These are phyloP conservation scores for Ustilago cynodontis DNA, from an alignment of 1,284 basidiomycete species.

Conservation along the genomic window DNA sequence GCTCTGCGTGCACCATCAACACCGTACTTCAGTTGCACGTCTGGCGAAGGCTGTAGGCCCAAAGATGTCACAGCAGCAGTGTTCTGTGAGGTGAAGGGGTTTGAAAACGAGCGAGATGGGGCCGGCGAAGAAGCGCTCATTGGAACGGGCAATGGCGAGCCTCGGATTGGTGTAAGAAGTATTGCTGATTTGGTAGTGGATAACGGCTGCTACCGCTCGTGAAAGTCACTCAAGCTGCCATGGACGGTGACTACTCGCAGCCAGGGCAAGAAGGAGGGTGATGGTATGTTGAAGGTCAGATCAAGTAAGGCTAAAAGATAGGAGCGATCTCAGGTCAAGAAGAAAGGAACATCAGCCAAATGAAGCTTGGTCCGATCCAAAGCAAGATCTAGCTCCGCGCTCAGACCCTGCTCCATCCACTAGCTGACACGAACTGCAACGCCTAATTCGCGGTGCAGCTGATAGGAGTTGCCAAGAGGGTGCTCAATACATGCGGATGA, in stretches of 20 bases:
- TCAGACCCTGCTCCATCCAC: not conserved
- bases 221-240: no score
- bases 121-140: not conserved
- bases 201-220: no score
- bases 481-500: not conserved
- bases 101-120: slow-evolving; percentile 1
- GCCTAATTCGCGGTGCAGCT: no score
- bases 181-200: no score
- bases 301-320: not conserved
- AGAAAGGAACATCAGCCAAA: not conserved
- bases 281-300: no score
- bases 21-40: not conserved
- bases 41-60: not conserved
- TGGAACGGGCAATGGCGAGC: not conserved
- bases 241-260: no score
- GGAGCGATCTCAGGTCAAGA: not conserved
- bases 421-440: no score
- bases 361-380: not conserved
- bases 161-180: no score
- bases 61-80: not conserved
- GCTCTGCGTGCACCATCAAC: not conserved
- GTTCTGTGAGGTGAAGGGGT: not conserved
- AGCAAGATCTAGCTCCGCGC: not conserved
- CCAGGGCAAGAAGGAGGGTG: no score
- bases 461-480: not conserved